Conservation (phyloP, 2,329 filamentous ascomycete species). For the Nemania abortiva region DNA sequence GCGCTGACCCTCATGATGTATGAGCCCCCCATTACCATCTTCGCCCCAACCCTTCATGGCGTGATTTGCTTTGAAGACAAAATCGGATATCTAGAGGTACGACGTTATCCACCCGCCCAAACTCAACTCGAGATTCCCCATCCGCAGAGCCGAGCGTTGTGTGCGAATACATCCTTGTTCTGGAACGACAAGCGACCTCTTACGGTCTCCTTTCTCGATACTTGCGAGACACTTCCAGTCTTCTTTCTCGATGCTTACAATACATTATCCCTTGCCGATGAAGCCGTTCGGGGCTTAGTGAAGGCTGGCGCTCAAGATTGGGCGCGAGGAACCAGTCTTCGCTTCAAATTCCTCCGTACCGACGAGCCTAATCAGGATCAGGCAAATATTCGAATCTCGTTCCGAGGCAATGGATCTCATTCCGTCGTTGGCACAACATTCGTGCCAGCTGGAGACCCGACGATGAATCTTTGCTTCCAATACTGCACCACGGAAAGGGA, state of each 20-base stretch:
- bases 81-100: no score
- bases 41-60: no score
- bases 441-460: neutral
- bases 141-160: no score
- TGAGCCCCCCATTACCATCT: no score
- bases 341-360: neutral
- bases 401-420: neutral
- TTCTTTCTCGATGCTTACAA: neutral
- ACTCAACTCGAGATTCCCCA: no score
- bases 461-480: constrained; percentile 8
- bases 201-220: constrained; percentile 12
- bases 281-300: neutral
- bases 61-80: no score
- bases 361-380: neutral
- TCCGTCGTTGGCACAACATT: neutral
- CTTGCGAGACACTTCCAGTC: no score
- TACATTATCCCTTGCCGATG: neutral
- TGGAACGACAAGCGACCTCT: neutral
- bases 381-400: constrained; percentile 11
- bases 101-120: no score
- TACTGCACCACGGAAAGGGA: no score
- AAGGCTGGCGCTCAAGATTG: neutral
- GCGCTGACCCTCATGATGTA: no score
- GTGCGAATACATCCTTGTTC: neutral
- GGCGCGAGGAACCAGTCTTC: neutral